phyloP scores from a whole-genome alignment of 2,329 filamentous ascomycete genomes.

The Microdochium nivale region DNA sequence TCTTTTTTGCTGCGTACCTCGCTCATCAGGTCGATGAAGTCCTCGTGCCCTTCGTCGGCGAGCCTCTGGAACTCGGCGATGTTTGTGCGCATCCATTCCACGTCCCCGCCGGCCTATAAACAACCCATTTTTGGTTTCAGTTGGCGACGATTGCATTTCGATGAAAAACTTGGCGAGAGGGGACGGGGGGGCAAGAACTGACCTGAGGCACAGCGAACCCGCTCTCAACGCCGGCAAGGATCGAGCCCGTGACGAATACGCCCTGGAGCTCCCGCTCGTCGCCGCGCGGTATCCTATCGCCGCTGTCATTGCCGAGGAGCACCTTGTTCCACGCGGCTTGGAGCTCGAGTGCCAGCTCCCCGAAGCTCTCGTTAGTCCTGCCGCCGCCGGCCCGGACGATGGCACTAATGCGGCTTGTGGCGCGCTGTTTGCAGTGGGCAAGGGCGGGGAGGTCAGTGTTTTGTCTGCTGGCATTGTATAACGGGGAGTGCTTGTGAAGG shows the following conservation, averaged over 20 bases:
- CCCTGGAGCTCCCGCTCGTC: slow-evolving; percentile 1
- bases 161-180: too few species aligned
- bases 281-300: neutral
- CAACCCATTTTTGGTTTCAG: neutral
- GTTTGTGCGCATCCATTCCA: slow-evolving; percentile 2
- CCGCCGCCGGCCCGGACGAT: slow-evolving; percentile 1
- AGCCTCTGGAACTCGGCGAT: neutral
- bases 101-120: slow-evolving; percentile 1
- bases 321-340: slow-evolving; percentile 1
- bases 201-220: slow-evolving; percentile 1
- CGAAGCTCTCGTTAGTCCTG: slow-evolving; percentile 1
- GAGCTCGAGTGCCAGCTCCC: slow-evolving; percentile 1
- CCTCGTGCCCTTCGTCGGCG: slow-evolving; percentile 5
- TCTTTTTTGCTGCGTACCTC: slow-evolving; percentile 1
- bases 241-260: slow-evolving; percentile 1
- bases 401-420: slow-evolving; percentile 1
- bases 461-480: too few species aligned
- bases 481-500: neutral
- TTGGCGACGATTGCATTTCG: too few species aligned
- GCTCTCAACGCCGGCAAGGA: neutral
- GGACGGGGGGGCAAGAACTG: neutral
- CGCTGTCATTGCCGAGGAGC: neutral
- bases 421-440: neutral
- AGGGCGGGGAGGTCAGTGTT: too few species aligned
- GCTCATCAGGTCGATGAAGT: slow-evolving; percentile 6